These are phyloP conservation scores for Paulownia fortunei DNA, from an alignment of 257 asterid genomes.

Conservation along the genomic window DNA sequence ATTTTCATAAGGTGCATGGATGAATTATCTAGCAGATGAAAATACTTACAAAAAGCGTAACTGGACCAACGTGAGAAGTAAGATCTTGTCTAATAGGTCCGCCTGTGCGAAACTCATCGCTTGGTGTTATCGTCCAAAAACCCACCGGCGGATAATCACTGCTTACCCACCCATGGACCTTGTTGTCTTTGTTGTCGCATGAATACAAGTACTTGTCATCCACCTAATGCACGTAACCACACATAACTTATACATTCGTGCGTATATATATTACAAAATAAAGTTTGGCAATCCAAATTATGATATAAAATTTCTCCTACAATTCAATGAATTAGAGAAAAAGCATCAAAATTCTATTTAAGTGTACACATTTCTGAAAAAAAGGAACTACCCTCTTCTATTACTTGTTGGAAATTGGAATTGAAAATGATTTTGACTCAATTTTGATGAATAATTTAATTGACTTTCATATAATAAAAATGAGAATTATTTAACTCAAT, in stretches of 20 bases:
- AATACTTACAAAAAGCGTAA: conserved; percentile 50
- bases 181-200: conserved; percentile 52
- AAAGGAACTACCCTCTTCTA: no score
- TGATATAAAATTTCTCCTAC: no score
- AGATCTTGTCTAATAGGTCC: conserved; percentile 79
- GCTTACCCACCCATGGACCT: conserved; percentile 68
- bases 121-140: conserved; percentile 76
- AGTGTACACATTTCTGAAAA: no score
- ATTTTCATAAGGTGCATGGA: not conserved
- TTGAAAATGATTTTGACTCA: no score
- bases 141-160: conserved; percentile 39
- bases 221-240: conserved; percentile 42
- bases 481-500: no score
- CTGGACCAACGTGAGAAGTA: conserved; percentile 76
- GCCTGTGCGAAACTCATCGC: conserved; percentile 64
- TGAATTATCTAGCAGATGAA: not conserved
- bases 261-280: no score
- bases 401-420: not conserved
- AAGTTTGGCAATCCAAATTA: no score
- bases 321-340: no score
- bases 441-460: no score
- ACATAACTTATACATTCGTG: no score
- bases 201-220: conserved; percentile 72
- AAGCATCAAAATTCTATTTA: no score
- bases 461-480: no score